phyloP scores from a whole-genome alignment of 345 rosid species.

The Excoecaria cochinchinensis region DNA sequence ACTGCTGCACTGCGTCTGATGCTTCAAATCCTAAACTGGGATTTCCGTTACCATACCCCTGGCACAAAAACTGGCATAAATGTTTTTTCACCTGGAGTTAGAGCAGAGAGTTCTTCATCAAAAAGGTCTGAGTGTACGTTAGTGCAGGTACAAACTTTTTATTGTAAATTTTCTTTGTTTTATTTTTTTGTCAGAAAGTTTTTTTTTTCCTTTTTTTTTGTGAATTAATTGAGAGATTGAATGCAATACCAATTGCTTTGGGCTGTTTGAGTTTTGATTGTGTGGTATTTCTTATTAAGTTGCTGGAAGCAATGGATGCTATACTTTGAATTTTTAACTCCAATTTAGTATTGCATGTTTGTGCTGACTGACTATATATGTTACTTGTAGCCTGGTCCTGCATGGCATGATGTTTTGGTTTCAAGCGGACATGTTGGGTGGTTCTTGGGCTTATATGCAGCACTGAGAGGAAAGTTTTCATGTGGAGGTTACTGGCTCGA shows the following conservation, averaged over 20 bases:
- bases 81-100: conserved; percentile 59
- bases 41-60: conserved; percentile 52
- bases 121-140: conserved; percentile 66
- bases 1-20: conserved; percentile 77
- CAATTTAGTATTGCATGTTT: conserved; percentile 8
- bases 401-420: conserved; percentile 84
- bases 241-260: background rate
- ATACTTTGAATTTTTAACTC: conserved; percentile 5
- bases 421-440: conserved; percentile 87
- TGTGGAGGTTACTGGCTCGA: conserved; percentile 77
- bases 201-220: too few species aligned
- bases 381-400: conserved; percentile 84
- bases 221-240: background rate
- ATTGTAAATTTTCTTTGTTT: conserved; percentile 15
- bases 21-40: conserved; percentile 96
- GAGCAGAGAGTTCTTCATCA: conserved; percentile 45
- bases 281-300: background rate
- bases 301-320: conserved; percentile 5
- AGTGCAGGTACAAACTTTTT: conserved; percentile 61
- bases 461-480: conserved; percentile 76
- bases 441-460: conserved; percentile 70
- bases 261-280: background rate
- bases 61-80: conserved; percentile 46
- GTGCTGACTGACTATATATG: conserved; percentile 10
- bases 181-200: conserved; percentile 2